Percentiles rank a stretch among this genome's conserved stretches.
phyloP scores from a whole-genome alignment of 148 eudicot species.

The Camellia japonica region DNA sequence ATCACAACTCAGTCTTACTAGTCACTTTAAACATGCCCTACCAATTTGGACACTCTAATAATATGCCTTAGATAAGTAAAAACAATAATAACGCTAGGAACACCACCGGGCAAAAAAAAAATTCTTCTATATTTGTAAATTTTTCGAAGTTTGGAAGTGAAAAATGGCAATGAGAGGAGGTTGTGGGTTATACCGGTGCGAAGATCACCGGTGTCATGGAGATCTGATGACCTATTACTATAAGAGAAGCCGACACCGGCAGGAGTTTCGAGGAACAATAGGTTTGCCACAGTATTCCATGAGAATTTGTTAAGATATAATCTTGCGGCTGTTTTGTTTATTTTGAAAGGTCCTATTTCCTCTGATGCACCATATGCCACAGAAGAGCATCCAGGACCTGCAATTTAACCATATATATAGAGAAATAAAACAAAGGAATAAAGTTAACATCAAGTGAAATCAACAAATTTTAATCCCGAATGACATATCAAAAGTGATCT shows the following conservation, averaged over 20 bases:
- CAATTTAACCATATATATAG: not conserved
- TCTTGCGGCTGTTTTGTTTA: conserved; percentile 53
- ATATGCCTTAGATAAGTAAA: no score
- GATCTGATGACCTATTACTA: conserved; percentile 66
- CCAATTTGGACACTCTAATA: no score
- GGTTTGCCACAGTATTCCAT: conserved; percentile 76
- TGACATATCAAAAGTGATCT: not conserved
- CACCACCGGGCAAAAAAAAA: no score
- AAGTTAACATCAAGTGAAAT: not conserved
- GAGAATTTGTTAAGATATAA: conserved; percentile 74
- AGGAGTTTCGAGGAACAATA: conserved; percentile 86
- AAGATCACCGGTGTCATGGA: conserved; percentile 68
- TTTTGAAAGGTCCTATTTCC: conserved; percentile 88
- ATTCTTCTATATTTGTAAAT: no score
- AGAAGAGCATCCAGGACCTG: conserved; percentile 97
- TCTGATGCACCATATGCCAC: conserved; percentile 97
- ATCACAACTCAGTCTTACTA: no score
- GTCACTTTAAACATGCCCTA: no score
- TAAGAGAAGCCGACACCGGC: conserved; percentile 98
- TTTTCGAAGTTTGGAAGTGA: no score
- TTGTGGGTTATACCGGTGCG: conserved; percentile 59
- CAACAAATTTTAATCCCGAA: not conserved
- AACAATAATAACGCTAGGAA: no score
- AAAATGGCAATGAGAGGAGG: no score
- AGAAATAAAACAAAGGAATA: not conserved